Evolutionary conservation across 1,284 basidiomycete genomes (phyloP), one percentile per base, ranked within the genome.

Genomic region (Rhodotorula sp.): DNA sequence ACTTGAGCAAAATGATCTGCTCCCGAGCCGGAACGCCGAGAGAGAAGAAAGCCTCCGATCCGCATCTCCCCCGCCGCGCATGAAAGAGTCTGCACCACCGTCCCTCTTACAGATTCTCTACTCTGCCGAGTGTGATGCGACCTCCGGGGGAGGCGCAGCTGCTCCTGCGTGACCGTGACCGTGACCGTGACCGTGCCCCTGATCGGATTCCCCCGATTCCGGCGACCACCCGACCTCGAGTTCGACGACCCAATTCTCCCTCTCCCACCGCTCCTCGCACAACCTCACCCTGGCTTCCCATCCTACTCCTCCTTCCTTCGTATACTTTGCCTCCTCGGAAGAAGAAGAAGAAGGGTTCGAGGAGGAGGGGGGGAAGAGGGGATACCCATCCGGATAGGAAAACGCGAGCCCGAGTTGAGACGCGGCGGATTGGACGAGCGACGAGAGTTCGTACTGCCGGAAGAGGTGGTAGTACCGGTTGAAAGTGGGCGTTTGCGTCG

Each of bases 401-500:
- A 81, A 68, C 1, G 49, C 39, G 39, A 92, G 82, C 0, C 84
- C 87, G 70, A 92, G 83, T 23, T 84, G 85, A 34, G 78, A 68
- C 6, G 90, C 90, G 0, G 92, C 92, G 48, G 85, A 82, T 2
- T 43, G 43, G 2, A 90, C 87, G 23, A 96, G 84, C 15, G 80
- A 82, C 31, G 80, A 78, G 64, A 97, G 85, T 80, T 97, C 94
- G 31, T 89, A 91, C 67, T 87, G 83, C 0, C 88, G 86, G 79
- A 97, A 97, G 85, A 97, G 90, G 80, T 97, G 95, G 80, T 97
- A 97, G 80, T 96, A 97, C 67, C 94, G 86, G 79, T 93, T 87
- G 82, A 88, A 91, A 10, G 91, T 85, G 68, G 78, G 54, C 23
- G 52, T n/a, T 8, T 14, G 26, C 54, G 54, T 6, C 26, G 8